These are phyloP conservation scores for Colletotrichum sojae DNA, from an alignment of 2,329 filamentous ascomycete species.

Conservation along the genomic window DNA sequence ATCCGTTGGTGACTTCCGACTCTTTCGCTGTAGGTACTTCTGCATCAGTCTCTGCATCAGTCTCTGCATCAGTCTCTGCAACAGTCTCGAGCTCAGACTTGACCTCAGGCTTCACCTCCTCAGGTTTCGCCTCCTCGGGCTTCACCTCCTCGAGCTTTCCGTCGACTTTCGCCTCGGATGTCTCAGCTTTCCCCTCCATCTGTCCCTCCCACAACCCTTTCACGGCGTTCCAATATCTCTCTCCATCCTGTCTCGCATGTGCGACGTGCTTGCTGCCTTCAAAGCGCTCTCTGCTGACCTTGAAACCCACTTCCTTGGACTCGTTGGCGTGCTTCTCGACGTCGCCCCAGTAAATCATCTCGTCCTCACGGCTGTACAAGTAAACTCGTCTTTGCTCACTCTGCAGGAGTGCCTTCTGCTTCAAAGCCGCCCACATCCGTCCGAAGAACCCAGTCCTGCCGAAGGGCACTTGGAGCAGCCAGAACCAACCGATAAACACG, in stretches of 20 bases:
- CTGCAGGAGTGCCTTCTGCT: conserved; percentile 49
- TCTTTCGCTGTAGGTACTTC: background rate
- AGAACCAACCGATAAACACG: conserved; percentile 50
- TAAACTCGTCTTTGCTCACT: conserved; percentile 64
- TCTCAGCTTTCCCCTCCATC: background rate
- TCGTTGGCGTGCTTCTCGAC: conserved; percentile 63
- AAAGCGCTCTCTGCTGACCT: conserved; percentile 62
- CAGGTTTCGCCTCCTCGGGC: background rate
- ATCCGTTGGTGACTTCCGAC: background rate
- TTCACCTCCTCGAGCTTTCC: background rate
- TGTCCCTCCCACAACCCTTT: conserved; percentile 60
- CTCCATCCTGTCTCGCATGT: conserved; percentile 60
- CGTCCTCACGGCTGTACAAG: conserved; percentile 65
- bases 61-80: background rate
- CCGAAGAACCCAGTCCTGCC: conserved; percentile 49
- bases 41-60: no score
- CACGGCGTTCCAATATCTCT: conserved; percentile 66
- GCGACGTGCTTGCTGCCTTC: conserved; percentile 65
- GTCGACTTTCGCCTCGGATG: background rate
- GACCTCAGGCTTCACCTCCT: background rate
- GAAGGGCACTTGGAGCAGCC: conserved; percentile 49
- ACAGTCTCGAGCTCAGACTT: background rate
- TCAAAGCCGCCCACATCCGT: conserved; percentile 54
- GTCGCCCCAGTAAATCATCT: conserved; percentile 60
- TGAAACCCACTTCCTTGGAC: conserved; percentile 56